Evolutionary conservation across 1,284 basidiomycete genomes (phyloP).

Genomic region (Termitomyces sp.): DNA sequence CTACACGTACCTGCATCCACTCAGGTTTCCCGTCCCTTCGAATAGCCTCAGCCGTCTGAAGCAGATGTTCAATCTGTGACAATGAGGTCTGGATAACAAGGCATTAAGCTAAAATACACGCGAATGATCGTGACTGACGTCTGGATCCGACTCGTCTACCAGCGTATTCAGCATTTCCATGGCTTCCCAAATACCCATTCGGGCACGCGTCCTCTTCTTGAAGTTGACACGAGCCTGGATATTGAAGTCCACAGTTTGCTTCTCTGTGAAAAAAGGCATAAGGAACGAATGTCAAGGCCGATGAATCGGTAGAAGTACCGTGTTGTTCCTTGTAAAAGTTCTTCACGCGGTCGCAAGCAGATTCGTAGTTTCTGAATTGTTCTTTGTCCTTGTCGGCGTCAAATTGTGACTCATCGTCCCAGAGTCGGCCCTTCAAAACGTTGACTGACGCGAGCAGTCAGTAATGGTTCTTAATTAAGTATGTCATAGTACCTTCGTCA

Average conservation of each 20-base stretch:
- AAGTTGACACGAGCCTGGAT: conserved; percentile 71
- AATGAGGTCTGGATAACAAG: conserved; percentile 53
- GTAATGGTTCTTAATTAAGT: not conserved
- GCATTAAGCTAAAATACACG: conserved; percentile 13
- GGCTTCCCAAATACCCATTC: conserved; percentile 86
- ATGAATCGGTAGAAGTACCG: conserved; percentile 31
- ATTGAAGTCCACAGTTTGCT: conserved; percentile 86
- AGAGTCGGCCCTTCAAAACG: conserved; percentile 54
- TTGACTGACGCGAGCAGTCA: conserved; percentile 44
- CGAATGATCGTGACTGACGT: conserved; percentile 40
- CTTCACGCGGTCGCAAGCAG: conserved; percentile 85
- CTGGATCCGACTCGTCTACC: conserved; percentile 85
- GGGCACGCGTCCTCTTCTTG: conserved; percentile 55
- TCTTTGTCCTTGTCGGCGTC: conserved; percentile 76
- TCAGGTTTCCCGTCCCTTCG: conserved; percentile 84
- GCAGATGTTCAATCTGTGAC: conserved; percentile 85
- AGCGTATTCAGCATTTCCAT: conserved; percentile 88
- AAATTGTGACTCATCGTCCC: conserved; percentile 62
- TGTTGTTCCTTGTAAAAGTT: conserved; percentile 87
- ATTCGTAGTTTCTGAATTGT: conserved; percentile 67
- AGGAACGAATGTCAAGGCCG: not conserved
- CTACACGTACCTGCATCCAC: conserved; percentile 67
- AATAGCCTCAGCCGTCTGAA: conserved; percentile 91
- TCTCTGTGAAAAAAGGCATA: conserved; percentile 41
- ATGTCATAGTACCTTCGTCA: conserved; percentile 51